Base-by-base conservation (phyloP, 257 asterid species). In the Solanum sitiens region DNA sequence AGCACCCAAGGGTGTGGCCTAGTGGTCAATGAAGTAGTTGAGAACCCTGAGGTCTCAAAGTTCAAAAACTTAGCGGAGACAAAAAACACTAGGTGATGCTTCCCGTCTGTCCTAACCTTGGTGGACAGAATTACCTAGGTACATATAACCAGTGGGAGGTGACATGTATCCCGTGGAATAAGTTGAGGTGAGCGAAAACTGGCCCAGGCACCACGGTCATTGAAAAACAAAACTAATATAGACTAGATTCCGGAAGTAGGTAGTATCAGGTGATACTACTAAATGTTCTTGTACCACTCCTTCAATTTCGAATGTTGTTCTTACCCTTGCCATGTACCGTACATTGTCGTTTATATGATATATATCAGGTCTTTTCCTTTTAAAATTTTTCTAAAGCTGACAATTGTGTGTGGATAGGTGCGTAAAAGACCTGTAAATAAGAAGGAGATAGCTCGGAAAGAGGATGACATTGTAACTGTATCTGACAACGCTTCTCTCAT, bases 341-440 rank as follows among this genome's bases (percentile, higher is more conserved):
- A 72, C 79, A 33, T 72, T 5, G 25, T 72, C 5, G 6, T 21
- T 72, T n/a, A 33, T 42, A 72, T 32, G 76, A 72, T 72, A 71
- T 71, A 72, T 72, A 33, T 16, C 79, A 72, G 42, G 45, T 72
- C 25, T 33, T 71, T 33, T 72, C 79, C 79, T 72, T 42, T 33
- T 33, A 15, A 16, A 33, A 63, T 2, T 84, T 37, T 35, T 70
- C n/a, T 20, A 67, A 16, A 85, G 63, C 27, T 85, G 83, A 85
- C 63, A 53, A 80, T 74, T 67, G 91, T 87, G 85, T 39, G 86
- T 77, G 56, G 59, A 77, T 91, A 96, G 99, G 99, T 97, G 88
- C 98, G 99, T 75, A 97, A 96, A 93, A 94, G 99, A 90, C 99
- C 99, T 47, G 84, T 97, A 87, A 97, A 97, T 93, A 97, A 96